Evolutionary conservation across 495 filamentous ascomycete genomes (phyloP).

Genomic region (Terfezia claveryi): DNA sequence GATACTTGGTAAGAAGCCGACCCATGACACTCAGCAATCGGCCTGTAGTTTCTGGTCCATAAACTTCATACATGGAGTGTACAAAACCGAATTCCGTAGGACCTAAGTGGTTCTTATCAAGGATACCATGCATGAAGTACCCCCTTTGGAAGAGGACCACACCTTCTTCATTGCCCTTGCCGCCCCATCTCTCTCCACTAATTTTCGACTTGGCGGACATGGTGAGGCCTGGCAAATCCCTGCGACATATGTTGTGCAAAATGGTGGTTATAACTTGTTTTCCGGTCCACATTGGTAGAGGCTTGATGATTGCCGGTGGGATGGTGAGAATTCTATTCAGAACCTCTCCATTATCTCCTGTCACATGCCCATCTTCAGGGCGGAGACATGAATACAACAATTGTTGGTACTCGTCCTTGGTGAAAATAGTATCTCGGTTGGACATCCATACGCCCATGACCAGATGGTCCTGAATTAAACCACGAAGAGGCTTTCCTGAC

Average conservation of each 20-base stretch:
- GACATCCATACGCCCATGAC: slow-evolving; percentile 83
- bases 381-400: slow-evolving; percentile 72
- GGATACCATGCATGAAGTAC: slow-evolving; percentile 68
- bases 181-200: slow-evolving; percentile 50
- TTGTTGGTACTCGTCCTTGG: slow-evolving; percentile 72
- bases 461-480: slow-evolving; percentile 96
- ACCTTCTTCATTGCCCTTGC: slow-evolving; percentile 37
- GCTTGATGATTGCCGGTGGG: slow-evolving; percentile 62
- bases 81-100: slow-evolving; percentile 70
- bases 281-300: slow-evolving; percentile 74
- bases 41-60: slow-evolving; percentile 68
- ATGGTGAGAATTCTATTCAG: slow-evolving; percentile 64
- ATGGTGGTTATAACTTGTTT: slow-evolving; percentile 93
- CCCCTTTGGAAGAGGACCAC: slow-evolving; percentile 70
- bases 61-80: slow-evolving; percentile 79
- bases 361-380: slow-evolving; percentile 39
- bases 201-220: slow-evolving; percentile 59
- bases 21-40: slow-evolving; percentile 73
- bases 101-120: slow-evolving; percentile 91
- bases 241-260: slow-evolving; percentile 68
- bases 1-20: slow-evolving; percentile 65
- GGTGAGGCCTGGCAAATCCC: slow-evolving; percentile 51
- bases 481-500: slow-evolving; percentile 79
- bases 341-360: background rate
- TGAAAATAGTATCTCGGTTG: slow-evolving; percentile 81